These are phyloP conservation scores for Phytophthora rubi DNA, from an alignment of 352 stramenopile genomes.

Conservation along the genomic window DNA sequence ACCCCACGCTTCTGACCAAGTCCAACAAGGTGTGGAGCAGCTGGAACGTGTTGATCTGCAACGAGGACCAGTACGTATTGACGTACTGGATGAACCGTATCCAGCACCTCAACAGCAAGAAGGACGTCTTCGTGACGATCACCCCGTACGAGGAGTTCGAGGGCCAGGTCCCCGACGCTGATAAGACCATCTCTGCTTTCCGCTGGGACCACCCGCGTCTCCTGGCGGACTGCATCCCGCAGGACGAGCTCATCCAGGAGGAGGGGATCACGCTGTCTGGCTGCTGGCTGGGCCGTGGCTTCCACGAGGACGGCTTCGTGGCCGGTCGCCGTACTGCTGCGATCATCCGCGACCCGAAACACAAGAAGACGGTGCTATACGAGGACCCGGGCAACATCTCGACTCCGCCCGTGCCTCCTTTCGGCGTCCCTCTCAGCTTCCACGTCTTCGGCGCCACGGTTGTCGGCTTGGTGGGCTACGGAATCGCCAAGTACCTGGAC, in stretches of 20 bases:
- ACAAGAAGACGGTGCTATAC: constrained; percentile 77
- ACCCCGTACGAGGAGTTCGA: constrained; percentile 80
- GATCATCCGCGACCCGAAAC: constrained; percentile 81
- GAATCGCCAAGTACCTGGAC: constrained; percentile 65
- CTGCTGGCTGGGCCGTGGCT: constrained; percentile 81
- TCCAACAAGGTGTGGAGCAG: constrained; percentile 83
- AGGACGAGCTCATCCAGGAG: constrained; percentile 88
- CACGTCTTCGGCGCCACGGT: constrained; percentile 61
- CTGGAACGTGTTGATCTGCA: constrained; percentile 89
- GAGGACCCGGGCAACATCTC: constrained; percentile 88
- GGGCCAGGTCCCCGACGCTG: constrained; percentile 56
- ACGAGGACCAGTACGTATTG: constrained; percentile 85
- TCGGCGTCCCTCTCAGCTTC: constrained; percentile 73
- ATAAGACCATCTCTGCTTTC: constrained; percentile 76
- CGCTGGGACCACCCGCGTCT: constrained; percentile 87
- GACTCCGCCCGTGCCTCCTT: constrained; percentile 73
- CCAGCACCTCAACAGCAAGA: constrained; percentile 85
- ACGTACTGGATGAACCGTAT: constrained; percentile 93
- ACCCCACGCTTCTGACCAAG: constrained; percentile 70
- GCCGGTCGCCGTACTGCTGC: constrained; percentile 76
- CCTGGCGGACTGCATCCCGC: constrained; percentile 80
- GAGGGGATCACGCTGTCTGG: constrained; percentile 87
- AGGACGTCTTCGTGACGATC: constrained; percentile 89
- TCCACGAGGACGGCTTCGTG: constrained; percentile 90
- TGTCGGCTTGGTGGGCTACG: constrained; percentile 68